Evolutionary conservation across 768 basidiomycete species (phyloP).

Genomic region (Lactifluus piperatus): DNA sequence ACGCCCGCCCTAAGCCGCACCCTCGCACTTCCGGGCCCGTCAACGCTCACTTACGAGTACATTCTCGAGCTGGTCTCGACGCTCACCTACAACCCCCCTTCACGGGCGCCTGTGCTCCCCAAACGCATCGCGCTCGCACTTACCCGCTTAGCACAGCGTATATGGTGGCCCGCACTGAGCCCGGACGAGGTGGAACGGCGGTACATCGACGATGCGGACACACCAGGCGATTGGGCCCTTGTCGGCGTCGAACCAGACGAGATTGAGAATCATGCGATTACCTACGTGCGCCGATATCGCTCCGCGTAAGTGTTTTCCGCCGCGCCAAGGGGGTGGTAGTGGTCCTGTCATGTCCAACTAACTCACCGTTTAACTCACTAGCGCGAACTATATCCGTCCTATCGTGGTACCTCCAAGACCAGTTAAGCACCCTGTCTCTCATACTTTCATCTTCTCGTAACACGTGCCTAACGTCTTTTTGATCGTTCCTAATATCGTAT

Average conservation of each 20-base stretch:
- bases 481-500: not conserved
- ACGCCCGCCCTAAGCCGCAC: slow-evolving; percentile 56
- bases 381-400: slow-evolving; percentile 18
- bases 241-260: slow-evolving; percentile 76
- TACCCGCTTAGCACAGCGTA: slow-evolving; percentile 53
- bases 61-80: slow-evolving; percentile 69
- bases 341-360: slow-evolving; percentile 5
- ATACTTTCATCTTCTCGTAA: not conserved
- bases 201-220: slow-evolving; percentile 73
- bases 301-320: slow-evolving; percentile 59
- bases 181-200: slow-evolving; percentile 88
- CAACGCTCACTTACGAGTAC: slow-evolving; percentile 75
- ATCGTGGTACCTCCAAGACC: slow-evolving; percentile 16
- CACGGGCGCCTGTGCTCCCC: slow-evolving; percentile 67
- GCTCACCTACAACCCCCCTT: slow-evolving; percentile 69
- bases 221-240: slow-evolving; percentile 72
- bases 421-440: not conserved
- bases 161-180: slow-evolving; percentile 88
- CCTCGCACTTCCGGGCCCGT: slow-evolving; percentile 82
- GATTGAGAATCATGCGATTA: slow-evolving; percentile 83
- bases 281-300: slow-evolving; percentile 83
- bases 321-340: no score
- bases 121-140: slow-evolving; percentile 57
- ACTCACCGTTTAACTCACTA: not conserved
- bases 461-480: not conserved